A percentile compares a stretch with the other conserved stretches of the same genome.
phyloP scores from a whole-genome alignment of 164 flowering plant species.

The Vitis riparia region DNA sequence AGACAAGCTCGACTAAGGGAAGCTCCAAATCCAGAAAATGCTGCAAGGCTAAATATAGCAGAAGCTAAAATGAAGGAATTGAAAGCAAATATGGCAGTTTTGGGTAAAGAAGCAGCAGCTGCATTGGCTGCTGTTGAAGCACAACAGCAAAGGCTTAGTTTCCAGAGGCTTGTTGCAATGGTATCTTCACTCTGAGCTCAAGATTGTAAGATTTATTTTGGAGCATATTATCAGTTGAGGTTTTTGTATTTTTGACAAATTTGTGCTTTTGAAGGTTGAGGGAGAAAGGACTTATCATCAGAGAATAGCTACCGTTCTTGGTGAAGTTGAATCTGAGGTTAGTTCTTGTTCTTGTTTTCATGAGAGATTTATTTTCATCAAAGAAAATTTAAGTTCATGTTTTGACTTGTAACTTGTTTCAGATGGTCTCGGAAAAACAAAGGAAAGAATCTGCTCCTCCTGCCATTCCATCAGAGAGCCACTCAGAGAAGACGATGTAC shows the following conservation, averaged over 20 bases:
- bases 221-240: neutral
- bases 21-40: conserved; percentile 70
- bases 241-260: neutral
- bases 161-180: conserved; percentile 94
- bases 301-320: conserved; percentile 77
- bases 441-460: conserved; percentile 95
- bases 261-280: conserved; percentile 64
- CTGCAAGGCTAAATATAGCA: conserved; percentile 75
- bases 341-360: conserved; percentile 6
- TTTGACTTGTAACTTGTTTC: conserved; percentile 17
- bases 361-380: neutral
- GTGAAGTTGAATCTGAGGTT: conserved; percentile 90
- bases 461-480: conserved; percentile 33
- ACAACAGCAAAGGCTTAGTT: conserved; percentile 91
- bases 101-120: conserved; percentile 96
- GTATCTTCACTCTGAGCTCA: conserved; percentile 28
- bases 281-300: conserved; percentile 78
- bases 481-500: conserved; percentile 61
- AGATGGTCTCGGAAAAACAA: conserved; percentile 95
- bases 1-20: conserved; percentile 77
- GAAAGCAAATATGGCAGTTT: conserved; percentile 89
- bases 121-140: conserved; percentile 94
- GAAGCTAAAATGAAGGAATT: conserved; percentile 89
- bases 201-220: neutral
- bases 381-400: conserved; percentile 2